Evolutionary conservation across 148 eudicot genomes (phyloP), one percentile per base, ranked within the genome.

Genomic region (Drosera capensis): DNA sequence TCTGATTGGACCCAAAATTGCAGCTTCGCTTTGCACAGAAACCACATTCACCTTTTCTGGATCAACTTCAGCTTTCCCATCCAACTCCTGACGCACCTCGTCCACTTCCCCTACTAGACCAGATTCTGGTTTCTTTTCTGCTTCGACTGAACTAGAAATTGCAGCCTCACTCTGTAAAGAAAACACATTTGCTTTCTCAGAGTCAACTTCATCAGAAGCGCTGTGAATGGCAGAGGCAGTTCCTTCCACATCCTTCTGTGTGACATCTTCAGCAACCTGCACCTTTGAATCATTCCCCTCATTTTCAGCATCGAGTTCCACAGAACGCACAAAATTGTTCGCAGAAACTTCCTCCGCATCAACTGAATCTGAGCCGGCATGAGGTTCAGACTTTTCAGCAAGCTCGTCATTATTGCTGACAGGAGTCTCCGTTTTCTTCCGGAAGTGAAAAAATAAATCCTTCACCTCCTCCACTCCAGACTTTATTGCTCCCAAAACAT

Each of bases 381-480:
- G 5, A 4, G 14, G 2, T 34, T 11, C 38, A 34, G 2, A 34
- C n/a, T 34, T 15, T 9, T 4, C n/a, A 11, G 3, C 38, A 5
- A 34, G n/a, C n/a, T 34, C n/a, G n/a, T 16, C 29, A 12, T 42
- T 18, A 14, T 15, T 25, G 14, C 28, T 24, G 39, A 15, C 30
- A 8, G 30, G 38, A 34, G 38, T 65, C 23, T 58, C 63, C 23
- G 25, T 26, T n/a, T n/a, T n/a, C n/a, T n/a, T n/a, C n/a, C n/a
- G n/a, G n/a, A n/a, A n/a, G n/a, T n/a, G n/a, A n/a, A n/a, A n/a
- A n/a, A n/a, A n/a, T n/a, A n/a, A n/a, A n/a, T n/a, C n/a, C n/a
- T n/a, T n/a, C n/a, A n/a, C n/a, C n/a, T n/a, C n/a, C n/a, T n/a
- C n/a, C n/a, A n/a, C n/a, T n/a, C n/a, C n/a, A n/a, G n/a, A n/a